Percentiles rank a stretch among this genome's conserved stretches.
phyloP scores from a whole-genome alignment of 805 yeast genomes.

The Teunomyces gatunensis region DNA sequence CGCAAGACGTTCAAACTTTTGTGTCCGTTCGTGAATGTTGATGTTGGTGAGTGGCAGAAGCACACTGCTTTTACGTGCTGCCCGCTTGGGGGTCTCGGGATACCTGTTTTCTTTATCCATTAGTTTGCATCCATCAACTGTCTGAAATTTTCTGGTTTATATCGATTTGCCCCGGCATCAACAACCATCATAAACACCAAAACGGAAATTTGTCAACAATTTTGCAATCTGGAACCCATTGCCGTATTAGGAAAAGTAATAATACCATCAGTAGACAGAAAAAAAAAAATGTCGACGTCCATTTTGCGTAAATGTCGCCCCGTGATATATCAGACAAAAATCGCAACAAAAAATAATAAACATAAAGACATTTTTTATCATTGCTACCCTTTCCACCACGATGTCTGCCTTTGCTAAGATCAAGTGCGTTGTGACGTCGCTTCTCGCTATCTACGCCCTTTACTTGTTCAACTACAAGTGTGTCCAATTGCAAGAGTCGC shows the following conservation, averaged over 20 bases:
- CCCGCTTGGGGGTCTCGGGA: background rate
- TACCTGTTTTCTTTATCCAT: constrained; percentile 1
- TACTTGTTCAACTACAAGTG: constrained; percentile 43
- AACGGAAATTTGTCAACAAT: constrained; percentile 2
- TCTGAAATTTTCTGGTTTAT: too few species aligned
- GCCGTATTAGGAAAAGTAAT: constrained; percentile 1
- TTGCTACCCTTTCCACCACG: too few species aligned
- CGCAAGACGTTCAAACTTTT: background rate
- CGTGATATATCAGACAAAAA: background rate
- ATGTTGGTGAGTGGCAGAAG: background rate
- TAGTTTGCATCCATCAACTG: background rate
- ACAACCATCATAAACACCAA: background rate
- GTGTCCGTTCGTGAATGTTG: background rate
- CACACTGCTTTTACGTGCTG: background rate
- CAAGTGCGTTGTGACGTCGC: constrained; percentile 20
- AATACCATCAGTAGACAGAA: background rate
- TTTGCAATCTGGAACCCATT: constrained; percentile 3
- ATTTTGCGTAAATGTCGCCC: background rate
- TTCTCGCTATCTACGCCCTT: constrained; percentile 30
- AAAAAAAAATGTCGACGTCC: background rate
- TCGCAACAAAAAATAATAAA: too few species aligned
- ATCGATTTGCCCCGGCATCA: too few species aligned
- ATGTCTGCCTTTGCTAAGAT: constrained; percentile 16
- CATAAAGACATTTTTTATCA: too few species aligned
- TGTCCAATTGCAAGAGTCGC: constrained; percentile 25